Evolutionary conservation across 208 protist species (phyloP).

Genomic region (Wallacemonas sp.): DNA sequence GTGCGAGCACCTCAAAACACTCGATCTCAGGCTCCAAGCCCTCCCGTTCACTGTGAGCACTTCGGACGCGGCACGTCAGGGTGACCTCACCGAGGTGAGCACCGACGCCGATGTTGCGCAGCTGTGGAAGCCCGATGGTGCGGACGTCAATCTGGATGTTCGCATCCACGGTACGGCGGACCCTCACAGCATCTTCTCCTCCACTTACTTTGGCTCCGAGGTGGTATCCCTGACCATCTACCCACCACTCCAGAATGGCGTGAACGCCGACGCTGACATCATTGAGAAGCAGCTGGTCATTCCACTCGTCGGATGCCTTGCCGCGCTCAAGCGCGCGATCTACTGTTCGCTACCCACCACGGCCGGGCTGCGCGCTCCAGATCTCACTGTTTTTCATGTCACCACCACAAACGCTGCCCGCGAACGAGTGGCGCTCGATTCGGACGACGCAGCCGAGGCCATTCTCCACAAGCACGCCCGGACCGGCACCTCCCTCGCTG

Average conservation of each 20-base stretch:
- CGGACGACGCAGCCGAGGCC: constrained; percentile 27
- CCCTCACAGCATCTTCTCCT: constrained; percentile 20
- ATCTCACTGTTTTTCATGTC: constrained; percentile 15
- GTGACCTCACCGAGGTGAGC: not conserved
- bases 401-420: not conserved
- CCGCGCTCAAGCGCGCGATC: constrained; percentile 34
- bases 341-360: constrained; percentile 27
- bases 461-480: constrained; percentile 36
- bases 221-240: constrained; percentile 53
- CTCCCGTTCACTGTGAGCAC: constrained; percentile 41
- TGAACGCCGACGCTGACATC: constrained; percentile 16
- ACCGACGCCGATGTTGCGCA: constrained; percentile 25
- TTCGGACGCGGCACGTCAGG: not conserved
- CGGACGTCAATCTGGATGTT: constrained; percentile 37
- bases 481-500: constrained; percentile 18
- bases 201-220: constrained; percentile 42
- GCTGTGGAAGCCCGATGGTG: constrained; percentile 16
- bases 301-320: constrained; percentile 32
- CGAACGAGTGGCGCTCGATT: constrained; percentile 11
- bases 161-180: constrained; percentile 2
- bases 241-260: constrained; percentile 19
- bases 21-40: constrained; percentile 67
- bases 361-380: not conserved
- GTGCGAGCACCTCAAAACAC: constrained; percentile 35
- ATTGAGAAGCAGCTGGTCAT: constrained; percentile 59